Conservation (phyloP, 2,329 filamentous ascomycete genomes). For the Claviceps sp. region DNA sequence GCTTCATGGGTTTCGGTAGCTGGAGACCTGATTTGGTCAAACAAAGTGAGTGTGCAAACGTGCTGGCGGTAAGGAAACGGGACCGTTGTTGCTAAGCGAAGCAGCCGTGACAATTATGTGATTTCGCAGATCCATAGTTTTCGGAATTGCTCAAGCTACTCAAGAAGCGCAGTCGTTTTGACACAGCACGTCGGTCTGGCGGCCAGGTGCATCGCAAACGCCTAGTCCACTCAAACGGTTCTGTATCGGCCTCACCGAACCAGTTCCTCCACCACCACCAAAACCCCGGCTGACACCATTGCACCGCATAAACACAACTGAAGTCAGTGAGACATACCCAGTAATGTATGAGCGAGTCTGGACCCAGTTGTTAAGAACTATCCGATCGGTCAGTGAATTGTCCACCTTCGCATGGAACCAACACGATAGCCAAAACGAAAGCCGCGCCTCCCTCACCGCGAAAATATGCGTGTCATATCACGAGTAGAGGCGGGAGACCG, state of each 20-base stretch:
- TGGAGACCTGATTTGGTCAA: not conserved
- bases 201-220: not conserved
- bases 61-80: not conserved
- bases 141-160: not conserved
- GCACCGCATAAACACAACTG: no score
- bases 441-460: no score
- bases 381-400: conserved; percentile 4
- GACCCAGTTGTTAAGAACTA: conserved; percentile 56
- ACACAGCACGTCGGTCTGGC: not conserved
- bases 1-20: not conserved
- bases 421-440: not conserved
- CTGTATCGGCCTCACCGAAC: not conserved
- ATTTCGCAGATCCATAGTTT: not conserved
- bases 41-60: not conserved
- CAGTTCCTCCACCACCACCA: no score
- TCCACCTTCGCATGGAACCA: not conserved
- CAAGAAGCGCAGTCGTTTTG: not conserved
- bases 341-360: conserved; percentile 63
- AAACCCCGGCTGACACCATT: no score
- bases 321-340: conserved; percentile 44
- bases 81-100: not conserved
- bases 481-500: no score
- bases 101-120: not conserved
- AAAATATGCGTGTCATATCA: no score
- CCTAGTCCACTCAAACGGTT: not conserved